Evolutionary conservation across 2,329 filamentous ascomycete species (phyloP).

Genomic region (Colletotrichum sojae): DNA sequence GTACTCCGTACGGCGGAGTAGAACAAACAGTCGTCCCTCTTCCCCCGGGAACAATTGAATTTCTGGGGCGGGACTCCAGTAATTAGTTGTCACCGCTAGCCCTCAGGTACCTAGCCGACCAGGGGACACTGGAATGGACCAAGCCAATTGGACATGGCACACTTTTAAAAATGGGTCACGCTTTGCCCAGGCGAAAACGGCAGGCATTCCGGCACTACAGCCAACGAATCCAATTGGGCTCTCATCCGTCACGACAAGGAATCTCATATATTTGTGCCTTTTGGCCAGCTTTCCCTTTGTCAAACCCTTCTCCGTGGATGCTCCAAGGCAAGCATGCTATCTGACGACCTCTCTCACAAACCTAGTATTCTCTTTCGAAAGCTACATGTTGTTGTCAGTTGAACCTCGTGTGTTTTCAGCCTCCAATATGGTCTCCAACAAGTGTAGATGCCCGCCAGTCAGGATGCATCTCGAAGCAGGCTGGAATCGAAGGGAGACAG

Average conservation of each 20-base stretch:
- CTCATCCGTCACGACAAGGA: background rate
- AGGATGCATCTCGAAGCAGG: no score
- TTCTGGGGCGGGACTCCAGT: slow-evolving; percentile 17
- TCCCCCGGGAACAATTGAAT: slow-evolving; percentile 23
- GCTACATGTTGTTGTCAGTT: no score
- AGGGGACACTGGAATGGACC: no score
- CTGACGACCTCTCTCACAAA: background rate
- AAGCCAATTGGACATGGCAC: no score
- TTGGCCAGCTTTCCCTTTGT: slow-evolving; percentile 7
- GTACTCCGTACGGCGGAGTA: background rate
- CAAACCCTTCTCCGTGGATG: background rate
- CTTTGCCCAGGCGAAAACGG: background rate
- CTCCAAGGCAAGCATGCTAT: background rate
- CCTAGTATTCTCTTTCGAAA: background rate
- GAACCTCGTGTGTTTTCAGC: no score
- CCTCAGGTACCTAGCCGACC: background rate
- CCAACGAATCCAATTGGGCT: slow-evolving; percentile 2
- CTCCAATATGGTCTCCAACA: no score
- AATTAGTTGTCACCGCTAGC: slow-evolving; percentile 1
- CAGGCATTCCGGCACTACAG: slow-evolving; percentile 7
- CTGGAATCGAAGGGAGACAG: no score
- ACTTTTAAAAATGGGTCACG: no score
- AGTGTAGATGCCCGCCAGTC: no score
- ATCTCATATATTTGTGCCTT: slow-evolving; percentile 7
- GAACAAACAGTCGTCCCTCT: background rate